phyloP scores from a whole-genome alignment of 352 stramenopile genomes.

The Pythium insidiosum region DNA sequence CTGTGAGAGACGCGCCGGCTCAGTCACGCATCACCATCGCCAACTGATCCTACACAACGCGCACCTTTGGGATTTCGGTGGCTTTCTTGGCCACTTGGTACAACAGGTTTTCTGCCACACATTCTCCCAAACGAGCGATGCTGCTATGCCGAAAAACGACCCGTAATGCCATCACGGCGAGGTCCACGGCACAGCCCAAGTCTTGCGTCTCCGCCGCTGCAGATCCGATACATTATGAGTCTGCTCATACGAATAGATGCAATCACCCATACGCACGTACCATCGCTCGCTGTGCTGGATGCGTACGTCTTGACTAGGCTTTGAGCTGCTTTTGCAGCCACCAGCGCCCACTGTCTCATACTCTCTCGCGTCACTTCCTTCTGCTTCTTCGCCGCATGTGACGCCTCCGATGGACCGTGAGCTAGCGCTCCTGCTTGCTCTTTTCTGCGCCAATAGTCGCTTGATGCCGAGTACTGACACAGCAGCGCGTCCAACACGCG shows the following conservation, averaged over 20 bases:
- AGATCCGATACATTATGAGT: no score
- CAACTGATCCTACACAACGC: neutral
- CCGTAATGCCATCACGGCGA: conserved; percentile 44
- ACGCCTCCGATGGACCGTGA: no score
- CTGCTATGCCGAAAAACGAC: conserved; percentile 33
- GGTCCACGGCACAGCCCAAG: conserved; percentile 33
- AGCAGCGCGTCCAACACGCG: neutral
- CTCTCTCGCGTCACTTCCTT: conserved; percentile 2
- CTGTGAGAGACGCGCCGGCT: neutral
- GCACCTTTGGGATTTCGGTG: conserved; percentile 35
- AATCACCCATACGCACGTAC: no score
- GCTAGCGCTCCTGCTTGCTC: no score
- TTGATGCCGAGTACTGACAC: no score
- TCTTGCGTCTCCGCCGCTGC: conserved; percentile 7
- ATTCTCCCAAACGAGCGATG: conserved; percentile 41
- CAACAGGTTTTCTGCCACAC: conserved; percentile 71
- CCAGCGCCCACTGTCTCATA: conserved; percentile 25
- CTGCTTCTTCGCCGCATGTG: neutral
- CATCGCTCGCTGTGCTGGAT: no score
- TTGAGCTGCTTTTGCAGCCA: conserved; percentile 52
- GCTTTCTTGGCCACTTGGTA: conserved; percentile 79
- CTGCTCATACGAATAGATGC: no score
- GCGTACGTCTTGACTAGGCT: conserved; percentile 54
- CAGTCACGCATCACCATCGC: neutral
- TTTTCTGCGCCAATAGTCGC: no score